Evolutionary conservation across 2,329 filamentous ascomycete genomes (phyloP), one percentile per base, ranked within the genome.

Genomic region (Metarhizium rileyi): DNA sequence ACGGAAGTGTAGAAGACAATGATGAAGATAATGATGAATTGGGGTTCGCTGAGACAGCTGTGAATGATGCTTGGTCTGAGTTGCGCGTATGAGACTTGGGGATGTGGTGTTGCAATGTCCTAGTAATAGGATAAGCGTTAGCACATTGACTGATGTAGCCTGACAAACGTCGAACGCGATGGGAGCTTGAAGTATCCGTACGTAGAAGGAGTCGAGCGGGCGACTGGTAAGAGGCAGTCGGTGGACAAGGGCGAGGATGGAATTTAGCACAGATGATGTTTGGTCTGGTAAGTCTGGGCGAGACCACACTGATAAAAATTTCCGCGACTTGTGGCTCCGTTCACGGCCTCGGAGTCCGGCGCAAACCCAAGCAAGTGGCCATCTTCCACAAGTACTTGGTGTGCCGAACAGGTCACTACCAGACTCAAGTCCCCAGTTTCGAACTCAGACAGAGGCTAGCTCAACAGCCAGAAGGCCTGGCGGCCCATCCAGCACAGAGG

Each of bases 321-420:
- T 63, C 60, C 57, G 56, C 54, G 52, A 43, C n/a, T 42, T 49
- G 55, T 48, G 57, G 59, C 63, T 66, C 64, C 64, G 64, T 65
- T 66, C 59, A 64, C 64, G 63, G 62, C 62, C 62, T 66, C 64
- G 64, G 56, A 65, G 62, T 62, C 64, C 55, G 60, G 63, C 48
- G 46, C 44, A 43, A 46, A 35, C 27, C 47, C 40, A 44, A 33
- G 30, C 40, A 44, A 33, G 30, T 33, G 30, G 30, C 30, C 12
- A 33, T 33, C 18, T 8, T 20, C 16, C 35, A 38, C 9, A 38
- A 20, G n/a, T n/a, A n/a, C n/a, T n/a, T n/a, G n/a, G n/a, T n/a
- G n/a, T n/a, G n/a, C n/a, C n/a, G n/a, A n/a, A n/a, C n/a, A n/a
- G n/a, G n/a, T n/a, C n/a, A n/a, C n/a, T n/a, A n/a, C n/a, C n/a